Base-by-base conservation (phyloP, 164 flowering plant genomes). In the Santalum album region DNA sequence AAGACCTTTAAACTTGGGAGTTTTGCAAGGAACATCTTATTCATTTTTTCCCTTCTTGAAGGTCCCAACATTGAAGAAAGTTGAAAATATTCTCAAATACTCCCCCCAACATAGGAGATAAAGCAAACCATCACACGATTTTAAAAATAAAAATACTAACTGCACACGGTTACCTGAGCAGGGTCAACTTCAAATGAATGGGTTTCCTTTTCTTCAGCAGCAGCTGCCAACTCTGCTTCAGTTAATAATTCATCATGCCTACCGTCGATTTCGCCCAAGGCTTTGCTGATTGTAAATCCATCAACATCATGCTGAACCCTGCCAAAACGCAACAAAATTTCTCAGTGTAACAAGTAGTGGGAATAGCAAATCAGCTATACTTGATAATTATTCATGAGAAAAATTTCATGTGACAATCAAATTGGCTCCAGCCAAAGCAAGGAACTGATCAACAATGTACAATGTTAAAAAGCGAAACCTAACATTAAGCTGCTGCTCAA, bases 141-240 rank as follows among this genome's bases (percentile, higher is more conserved):
- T n/a, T n/a, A n/a, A n/a, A n/a, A n/a, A n/a, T n/a, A n/a, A n/a
- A n/a, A n/a, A n/a, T n/a, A n/a, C n/a, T 29, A 9, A 19, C 11
- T 11, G 18, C 7, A 14, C 19, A 40, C 9, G n/a, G 44, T 17
- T 63, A 85, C 99, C 92, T 85, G 94, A 60, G 85, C 57, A 61
- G 99, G 97, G 52, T 89, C 92, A 51, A 92, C 71, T 69, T 92
- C 99, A 72, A 92, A 92, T 1, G 94, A 66, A 75, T 86, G 95
- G 40, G 94, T 79, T 71, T 91, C 96, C 69, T 84, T 91, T 62
- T 91, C 98, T 69, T 86, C 98, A 43, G 85, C 83, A 20, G 75
- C 95, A 67, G 96, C 96, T 35, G 90, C 94, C 77, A 80, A 51
- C 42, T 87, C 83, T 34, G 80, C 84, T 79, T 75, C 89, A 82